Conservation (phyloP, 148 eudicot genomes). For the Selenicereus undatus region DNA sequence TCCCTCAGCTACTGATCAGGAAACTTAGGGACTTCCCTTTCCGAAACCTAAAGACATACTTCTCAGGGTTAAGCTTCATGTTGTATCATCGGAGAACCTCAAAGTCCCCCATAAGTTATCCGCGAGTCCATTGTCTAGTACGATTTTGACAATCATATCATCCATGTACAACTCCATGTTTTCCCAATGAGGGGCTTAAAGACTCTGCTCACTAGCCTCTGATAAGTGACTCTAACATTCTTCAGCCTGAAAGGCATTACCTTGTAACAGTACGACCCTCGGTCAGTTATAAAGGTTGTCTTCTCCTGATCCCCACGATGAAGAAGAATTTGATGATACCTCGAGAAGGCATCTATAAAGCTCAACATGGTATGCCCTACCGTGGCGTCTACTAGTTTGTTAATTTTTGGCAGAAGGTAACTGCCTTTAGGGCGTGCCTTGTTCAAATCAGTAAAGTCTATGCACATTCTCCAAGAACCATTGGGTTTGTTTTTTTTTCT, state of each 20-base stretch:
- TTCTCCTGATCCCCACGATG: no score
- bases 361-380: neutral
- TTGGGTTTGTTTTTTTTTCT: no score
- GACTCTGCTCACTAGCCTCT: no score
- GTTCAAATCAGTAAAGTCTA: neutral
- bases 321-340: no score
- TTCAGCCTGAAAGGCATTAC: neutral
- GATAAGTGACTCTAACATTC: neutral
- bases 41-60: neutral
- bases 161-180: no score
- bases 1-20: neutral
- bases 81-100: neutral
- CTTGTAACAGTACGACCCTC: neutral
- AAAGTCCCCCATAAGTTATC: neutral
- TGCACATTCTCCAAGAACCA: no score
- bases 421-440: neutral
- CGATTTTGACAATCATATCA: neutral
- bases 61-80: neutral
- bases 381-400: neutral
- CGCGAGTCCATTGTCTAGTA: neutral
- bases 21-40: neutral
- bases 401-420: neutral
- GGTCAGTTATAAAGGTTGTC: neutral
- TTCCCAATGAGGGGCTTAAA: no score
- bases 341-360: no score